Evolutionary conservation across 495 filamentous ascomycete species (phyloP).

Genomic region (Penicillium simplicissimum): DNA sequence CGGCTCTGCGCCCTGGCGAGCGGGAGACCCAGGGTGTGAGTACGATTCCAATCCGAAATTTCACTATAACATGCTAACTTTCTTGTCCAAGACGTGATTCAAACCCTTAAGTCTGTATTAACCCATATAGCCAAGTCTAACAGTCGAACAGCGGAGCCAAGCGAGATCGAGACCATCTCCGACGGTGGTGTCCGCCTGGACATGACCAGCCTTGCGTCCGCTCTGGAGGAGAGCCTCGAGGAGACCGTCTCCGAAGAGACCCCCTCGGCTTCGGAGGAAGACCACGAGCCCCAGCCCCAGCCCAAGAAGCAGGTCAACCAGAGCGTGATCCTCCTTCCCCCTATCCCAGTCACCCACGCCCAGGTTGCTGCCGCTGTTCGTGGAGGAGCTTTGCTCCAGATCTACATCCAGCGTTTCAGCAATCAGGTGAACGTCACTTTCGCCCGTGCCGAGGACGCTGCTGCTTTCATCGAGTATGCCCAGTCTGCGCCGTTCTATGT

Average conservation of each 20-base stretch:
- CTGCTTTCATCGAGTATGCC: background rate
- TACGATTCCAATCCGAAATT: background rate
- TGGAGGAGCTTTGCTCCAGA: background rate
- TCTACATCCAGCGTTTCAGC: background rate
- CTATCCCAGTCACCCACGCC: background rate
- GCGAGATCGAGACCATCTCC: background rate
- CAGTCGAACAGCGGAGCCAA: background rate
- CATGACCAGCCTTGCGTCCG: background rate
- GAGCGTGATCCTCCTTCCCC: background rate
- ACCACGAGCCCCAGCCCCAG: background rate
- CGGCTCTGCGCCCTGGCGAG: background rate
- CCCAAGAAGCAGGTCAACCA: background rate
- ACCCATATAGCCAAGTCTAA: background rate
- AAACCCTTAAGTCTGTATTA: background rate
- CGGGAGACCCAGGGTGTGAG: background rate
- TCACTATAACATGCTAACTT: background rate
- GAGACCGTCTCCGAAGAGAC: background rate
- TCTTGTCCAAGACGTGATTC: background rate
- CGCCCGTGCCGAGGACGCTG: background rate
- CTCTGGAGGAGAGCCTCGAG: background rate
- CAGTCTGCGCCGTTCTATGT: background rate
- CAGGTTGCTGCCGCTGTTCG: constrained; percentile 2
- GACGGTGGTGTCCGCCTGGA: background rate
- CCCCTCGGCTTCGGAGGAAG: background rate
- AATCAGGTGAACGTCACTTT: constrained; percentile 3